Evolutionary conservation across 164 flowering plant species (phyloP), one percentile per base, ranked within the genome.

Genomic region (Liquidambar formosana): DNA sequence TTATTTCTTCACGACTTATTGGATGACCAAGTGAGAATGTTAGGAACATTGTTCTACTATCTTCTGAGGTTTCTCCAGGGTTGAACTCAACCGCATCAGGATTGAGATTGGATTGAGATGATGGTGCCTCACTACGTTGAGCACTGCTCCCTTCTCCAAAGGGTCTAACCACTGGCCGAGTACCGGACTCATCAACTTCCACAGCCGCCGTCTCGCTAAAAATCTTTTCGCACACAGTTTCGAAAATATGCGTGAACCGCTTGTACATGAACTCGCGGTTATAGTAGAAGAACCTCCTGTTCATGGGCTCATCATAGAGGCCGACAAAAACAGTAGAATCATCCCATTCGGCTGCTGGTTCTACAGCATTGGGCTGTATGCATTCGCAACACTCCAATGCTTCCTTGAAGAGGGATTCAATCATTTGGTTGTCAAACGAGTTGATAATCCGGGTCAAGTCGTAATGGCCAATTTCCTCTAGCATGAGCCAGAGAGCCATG

Each of bases 1-100:
- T 10, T 13, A 71, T 64, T 27, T 71, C 74, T 3, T 46, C 38
- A 21, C 49, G 56, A 4, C n/a, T 19, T 14, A 71, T 22, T 1
- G 74, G 74, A 27, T 71, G 56, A 0, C 74, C 74, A 25, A 4
- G 38, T 0, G 74, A 71, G 38, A 71, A 71, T 8, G 74, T 71
- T 1, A 71, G 28, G 43, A 71, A 71, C 63, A 71, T 45, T 0
- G 64, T 47, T 26, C 68, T 46, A 12, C 10, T 25, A 19, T 57
- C 68, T 5, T 64, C 57, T 5, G 45, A 38, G 8, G 27, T 10
- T 4, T 18, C 54, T 43, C 53, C 56, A 0, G 57, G 68, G 18
- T 25, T 5, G 26, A 47, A 57, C 43, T 60, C 38, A 2, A 9
- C 4, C 4, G 63, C 68, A 1, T 64, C 23, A 27, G 63, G 62